Conservation (phyloP, 345 rosid genomes). For the Ceriops tagal region DNA sequence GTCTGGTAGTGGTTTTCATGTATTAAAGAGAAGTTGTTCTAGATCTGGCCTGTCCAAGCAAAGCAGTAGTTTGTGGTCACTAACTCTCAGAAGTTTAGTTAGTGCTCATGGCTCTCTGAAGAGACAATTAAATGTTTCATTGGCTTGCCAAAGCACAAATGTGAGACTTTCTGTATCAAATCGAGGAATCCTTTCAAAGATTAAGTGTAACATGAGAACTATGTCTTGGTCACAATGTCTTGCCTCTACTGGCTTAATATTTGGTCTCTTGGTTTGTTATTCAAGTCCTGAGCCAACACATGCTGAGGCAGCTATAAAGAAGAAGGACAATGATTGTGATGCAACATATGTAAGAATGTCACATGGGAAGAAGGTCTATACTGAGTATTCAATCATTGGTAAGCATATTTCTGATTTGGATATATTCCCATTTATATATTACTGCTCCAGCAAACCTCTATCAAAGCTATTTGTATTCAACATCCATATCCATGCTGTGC, state of each 20-base stretch:
- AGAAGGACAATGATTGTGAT: conserved; percentile 30
- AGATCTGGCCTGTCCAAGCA: conserved; percentile 28
- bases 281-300: conserved; percentile 52
- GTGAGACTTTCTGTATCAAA: conserved; percentile 44
- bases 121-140: conserved; percentile 47
- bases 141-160: conserved; percentile 34
- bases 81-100: conserved; percentile 35
- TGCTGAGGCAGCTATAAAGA: conserved; percentile 47
- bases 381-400: conserved; percentile 81
- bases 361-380: conserved; percentile 73
- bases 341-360: conserved; percentile 32
- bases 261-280: conserved; percentile 67
- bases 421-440: not conserved
- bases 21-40: conserved; percentile 26
- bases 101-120: conserved; percentile 28
- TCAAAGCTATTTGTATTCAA: conserved; percentile 1
- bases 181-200: conserved; percentile 34
- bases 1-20: conserved; percentile 19
- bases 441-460: not conserved
- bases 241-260: conserved; percentile 47
- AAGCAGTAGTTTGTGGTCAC: conserved; percentile 29
- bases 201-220: conserved; percentile 40
- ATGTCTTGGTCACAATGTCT: conserved; percentile 41
- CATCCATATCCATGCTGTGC: conserved; percentile 18
- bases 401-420: conserved; percentile 18